Percentiles rank a stretch among this genome's conserved stretches.
Evolutionary conservation across 805 yeast species (phyloP).

Genomic region (Isabelozyma heimii): DNA sequence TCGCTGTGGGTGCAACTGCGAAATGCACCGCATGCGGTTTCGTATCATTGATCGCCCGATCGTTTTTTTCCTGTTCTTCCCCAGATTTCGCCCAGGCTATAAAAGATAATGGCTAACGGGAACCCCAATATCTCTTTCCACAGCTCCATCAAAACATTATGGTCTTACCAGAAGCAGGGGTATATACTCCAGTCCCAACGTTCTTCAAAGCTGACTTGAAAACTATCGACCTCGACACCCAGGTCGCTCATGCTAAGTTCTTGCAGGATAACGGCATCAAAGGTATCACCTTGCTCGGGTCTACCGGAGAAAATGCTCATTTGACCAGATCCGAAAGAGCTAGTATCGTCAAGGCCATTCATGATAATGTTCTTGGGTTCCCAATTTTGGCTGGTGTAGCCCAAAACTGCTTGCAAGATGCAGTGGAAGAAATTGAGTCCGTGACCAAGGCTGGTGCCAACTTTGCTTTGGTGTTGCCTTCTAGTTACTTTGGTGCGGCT

Average conservation of each 20-base stretch:
- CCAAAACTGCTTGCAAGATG: constrained; percentile 43
- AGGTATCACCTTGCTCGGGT: constrained; percentile 51
- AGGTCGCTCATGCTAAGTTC: constrained; percentile 42
- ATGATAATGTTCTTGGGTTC: constrained; percentile 36
- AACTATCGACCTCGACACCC: constrained; percentile 45
- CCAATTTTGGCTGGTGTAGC: constrained; percentile 50
- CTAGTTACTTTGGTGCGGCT: constrained; percentile 47
- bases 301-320: constrained; percentile 57
- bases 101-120: not conserved
- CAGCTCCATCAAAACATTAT: not conserved
- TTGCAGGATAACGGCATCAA: constrained; percentile 42
- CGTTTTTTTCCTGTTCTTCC: not conserved
- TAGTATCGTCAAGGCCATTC: constrained; percentile 27
- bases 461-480: constrained; percentile 41
- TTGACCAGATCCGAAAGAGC: constrained; percentile 46
- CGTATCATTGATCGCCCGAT: not conserved
- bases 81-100: not conserved
- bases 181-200: constrained; percentile 55
- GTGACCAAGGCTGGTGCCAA: constrained; percentile 38
- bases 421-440: constrained; percentile 37
- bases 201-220: constrained; percentile 44
- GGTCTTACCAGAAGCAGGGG: constrained; percentile 29
- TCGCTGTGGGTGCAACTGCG: not conserved
- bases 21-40: not conserved
- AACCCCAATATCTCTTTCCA: not conserved